Base-by-base conservation (phyloP, 163 green algal genomes). In the Picocystis sp. region DNA sequence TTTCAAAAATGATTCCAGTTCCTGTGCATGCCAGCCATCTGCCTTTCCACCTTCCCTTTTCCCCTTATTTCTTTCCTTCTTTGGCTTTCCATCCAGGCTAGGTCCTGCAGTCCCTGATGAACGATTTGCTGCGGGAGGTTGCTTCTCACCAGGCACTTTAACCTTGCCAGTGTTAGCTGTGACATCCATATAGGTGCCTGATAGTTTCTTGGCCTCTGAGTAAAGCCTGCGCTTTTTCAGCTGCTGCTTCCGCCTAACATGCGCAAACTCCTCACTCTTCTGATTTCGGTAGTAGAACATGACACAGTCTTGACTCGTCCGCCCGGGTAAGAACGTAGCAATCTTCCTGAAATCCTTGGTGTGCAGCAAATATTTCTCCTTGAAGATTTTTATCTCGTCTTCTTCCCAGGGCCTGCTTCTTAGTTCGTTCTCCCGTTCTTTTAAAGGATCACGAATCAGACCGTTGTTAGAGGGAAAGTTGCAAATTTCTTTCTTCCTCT, bases 201-300 rank as follows among this genome's bases (percentile, higher is more conserved):
- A 38, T 38, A 52, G 49, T 17, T 19, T 48, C 34, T 59, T 60
- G 41, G 60, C 64, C 42, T 81, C 73, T 15, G 65, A 65, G 29
- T 71, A 64, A 60, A 80, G 60, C 2, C 80, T 60, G 45, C 80
- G 67, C 70, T 90, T 92, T 53, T 83, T 82, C 19, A 91, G 69
- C 69, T 87, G 73, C 67, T 84, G 80, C 68, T 85, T 89, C 45
- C 73, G 70, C 8, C 82, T 66, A 24, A 87, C 71, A n/a, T 56
- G 52, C 0, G 67, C 66, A 66, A 93, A 93, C 55, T 88, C 82
- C 43, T 87, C 80, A 1, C 70, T 72, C 56, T 84, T 84, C 64
- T 92, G 82, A 63, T 90, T 66, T 45, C 65, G 63, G 61, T 93
- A 93, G 72, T 84, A 93, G 53, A 87, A 86, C 5, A 67, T 60